A percentile compares a stretch with the other conserved stretches of the same genome.
Conservation (phyloP, 768 basidiomycete species). For the Mycena alexandri region DNA sequence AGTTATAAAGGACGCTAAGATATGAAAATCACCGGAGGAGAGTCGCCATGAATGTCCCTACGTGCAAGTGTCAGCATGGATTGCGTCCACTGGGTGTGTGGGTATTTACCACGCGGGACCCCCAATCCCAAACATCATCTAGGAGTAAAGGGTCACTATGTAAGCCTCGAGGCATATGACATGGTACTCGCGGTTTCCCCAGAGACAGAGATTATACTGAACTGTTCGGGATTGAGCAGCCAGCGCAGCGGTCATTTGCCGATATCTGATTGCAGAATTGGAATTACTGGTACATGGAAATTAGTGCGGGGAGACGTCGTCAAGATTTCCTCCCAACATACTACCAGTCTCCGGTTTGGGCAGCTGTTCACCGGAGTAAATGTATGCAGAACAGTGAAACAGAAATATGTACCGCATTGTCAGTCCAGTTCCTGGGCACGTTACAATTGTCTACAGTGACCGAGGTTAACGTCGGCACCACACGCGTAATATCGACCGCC, state of each 20-base stretch:
- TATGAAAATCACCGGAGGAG: slow-evolving; percentile 51
- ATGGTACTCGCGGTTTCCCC: slow-evolving; percentile 51
- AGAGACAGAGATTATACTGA: slow-evolving; percentile 66
- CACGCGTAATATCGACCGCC: slow-evolving; percentile 50
- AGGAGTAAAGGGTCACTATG: background rate
- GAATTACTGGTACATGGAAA: slow-evolving; percentile 56
- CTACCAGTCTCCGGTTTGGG: slow-evolving; percentile 63
- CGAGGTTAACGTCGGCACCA: background rate
- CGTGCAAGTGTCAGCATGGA: background rate
- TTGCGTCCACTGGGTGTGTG: background rate
- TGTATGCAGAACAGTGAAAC: slow-evolving; percentile 27
- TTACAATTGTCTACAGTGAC: slow-evolving; percentile 62
- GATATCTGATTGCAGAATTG: slow-evolving; percentile 68
- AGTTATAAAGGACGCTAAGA: background rate
- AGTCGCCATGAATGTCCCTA: slow-evolving; percentile 70
- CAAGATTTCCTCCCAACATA: too few relatives aligned
- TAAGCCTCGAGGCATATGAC: background rate
- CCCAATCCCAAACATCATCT: slow-evolving; percentile 70
- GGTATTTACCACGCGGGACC: slow-evolving; percentile 62
- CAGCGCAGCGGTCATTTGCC: slow-evolving; percentile 67
- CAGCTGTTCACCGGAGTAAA: slow-evolving; percentile 34
- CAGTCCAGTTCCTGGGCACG: slow-evolving; percentile 64
- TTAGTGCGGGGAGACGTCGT: background rate
- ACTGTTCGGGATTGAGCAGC: slow-evolving; percentile 59
- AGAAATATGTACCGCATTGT: slow-evolving; percentile 37